Base-by-base conservation (phyloP, 2,329 filamentous ascomycete genomes). In the Stachybotrys elegans region DNA sequence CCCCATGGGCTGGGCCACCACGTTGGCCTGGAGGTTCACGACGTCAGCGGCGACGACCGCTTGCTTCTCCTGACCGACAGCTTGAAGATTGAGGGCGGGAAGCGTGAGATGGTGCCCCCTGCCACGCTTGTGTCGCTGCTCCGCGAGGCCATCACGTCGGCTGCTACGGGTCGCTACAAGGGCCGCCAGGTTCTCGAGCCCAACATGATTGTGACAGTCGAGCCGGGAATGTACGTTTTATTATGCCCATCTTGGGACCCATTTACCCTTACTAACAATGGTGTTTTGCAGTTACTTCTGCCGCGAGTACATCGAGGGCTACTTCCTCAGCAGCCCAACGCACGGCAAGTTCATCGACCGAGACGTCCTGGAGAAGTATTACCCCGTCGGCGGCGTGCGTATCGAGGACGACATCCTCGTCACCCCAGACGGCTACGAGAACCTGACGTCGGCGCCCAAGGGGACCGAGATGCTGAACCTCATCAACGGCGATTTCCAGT, bases 331-430 rank as follows among this genome's bases (percentile, higher is more conserved):
- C 42, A 72, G 78, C 46, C 67, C 73, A 3, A 67, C 70, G 44
- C 81, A 85, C 58, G 70, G 73, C 31, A 72, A 73, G 46, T 86
- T 78, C 54, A 83, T 93, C 56, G 76, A 91, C 63, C 68, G 70
- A 51, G 70, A 73, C 5, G 75, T 84, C 5, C 66, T 93, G 40
- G 79, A 83, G 48, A 70, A 69, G 49, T 92, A 86, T 62, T 92
- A 87, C 71, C 70, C 68, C 21, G 84, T 97, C 1, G 93, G 92
- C 14, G 93, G 93, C 25, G 89, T 95, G 21, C 79, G 93, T 38
- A 94, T 97, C 48, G 93, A 98, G 68, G 90, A 97, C 59, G 88
- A 92, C 61, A 77, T 97, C 31, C 72, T 93, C 19, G 82, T 97
- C 39, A 93, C 86, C 2, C 73, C 84, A 48, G 71, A 78, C 20